These are phyloP conservation scores for Taphrina flavorubra DNA, from an alignment of 1,139 yeast genomes.

Conservation along the genomic window DNA sequence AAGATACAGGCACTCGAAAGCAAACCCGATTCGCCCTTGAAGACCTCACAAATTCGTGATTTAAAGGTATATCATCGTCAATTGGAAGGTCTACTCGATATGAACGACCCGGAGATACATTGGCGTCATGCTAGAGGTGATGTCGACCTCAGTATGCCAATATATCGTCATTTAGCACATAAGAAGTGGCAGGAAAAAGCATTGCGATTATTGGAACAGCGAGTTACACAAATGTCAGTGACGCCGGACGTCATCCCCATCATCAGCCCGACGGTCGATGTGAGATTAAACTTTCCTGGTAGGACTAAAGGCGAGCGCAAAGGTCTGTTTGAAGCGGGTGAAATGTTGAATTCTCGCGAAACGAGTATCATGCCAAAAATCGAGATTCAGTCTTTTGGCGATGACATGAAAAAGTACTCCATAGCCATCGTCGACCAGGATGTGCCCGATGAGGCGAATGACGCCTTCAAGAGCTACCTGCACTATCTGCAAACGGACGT, in stretches of 20 bases:
- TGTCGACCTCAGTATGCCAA: conserved; percentile 75
- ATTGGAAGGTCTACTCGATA: conserved; percentile 44
- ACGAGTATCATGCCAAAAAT: conserved; percentile 77
- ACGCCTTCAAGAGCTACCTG: conserved; percentile 72
- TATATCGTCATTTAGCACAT: conserved; percentile 71
- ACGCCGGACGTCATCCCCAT: conserved; percentile 96
- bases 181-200: conserved; percentile 74
- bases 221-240: conserved; percentile 81
- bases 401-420: conserved; percentile 64
- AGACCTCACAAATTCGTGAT: conserved; percentile 25
- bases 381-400: conserved; percentile 74
- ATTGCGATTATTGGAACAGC: conserved; percentile 78
- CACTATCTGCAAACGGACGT: conserved; percentile 82
- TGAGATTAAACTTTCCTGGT: conserved; percentile 72
- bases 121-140: conserved; percentile 44
- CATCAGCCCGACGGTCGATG: conserved; percentile 78
- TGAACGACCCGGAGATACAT: conserved; percentile 46
- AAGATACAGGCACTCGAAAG: conserved; percentile 30
- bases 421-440: conserved; percentile 89
- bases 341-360: conserved; percentile 70
- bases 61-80: conserved; percentile 34
- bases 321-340: conserved; percentile 45
- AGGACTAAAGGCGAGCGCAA: conserved; percentile 80
- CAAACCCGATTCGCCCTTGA: background rate
- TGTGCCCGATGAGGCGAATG: conserved; percentile 73